Evolutionary conservation across 2,329 filamentous ascomycete genomes (phyloP).

Genomic region (Fusarium nurragi): DNA sequence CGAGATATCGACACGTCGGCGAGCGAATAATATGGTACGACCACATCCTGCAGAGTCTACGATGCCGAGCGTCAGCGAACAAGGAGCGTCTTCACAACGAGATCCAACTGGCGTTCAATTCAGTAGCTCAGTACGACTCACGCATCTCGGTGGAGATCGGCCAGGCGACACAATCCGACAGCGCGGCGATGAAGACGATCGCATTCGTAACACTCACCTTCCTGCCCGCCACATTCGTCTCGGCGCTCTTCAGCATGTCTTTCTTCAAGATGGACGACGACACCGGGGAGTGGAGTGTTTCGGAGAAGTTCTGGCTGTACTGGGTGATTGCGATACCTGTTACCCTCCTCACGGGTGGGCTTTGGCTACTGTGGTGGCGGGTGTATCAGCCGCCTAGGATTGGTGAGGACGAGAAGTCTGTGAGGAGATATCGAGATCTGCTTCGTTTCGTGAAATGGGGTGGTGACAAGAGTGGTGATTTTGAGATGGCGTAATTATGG

Average conservation of each 20-base stretch:
- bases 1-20: slow-evolving; percentile 38
- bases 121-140: slow-evolving; percentile 54
- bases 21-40: slow-evolving; percentile 48
- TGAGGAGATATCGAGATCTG: neutral
- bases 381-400: neutral
- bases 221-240: slow-evolving; percentile 62
- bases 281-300: slow-evolving; percentile 42
- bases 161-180: slow-evolving; percentile 55
- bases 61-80: slow-evolving; percentile 51
- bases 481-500: neutral
- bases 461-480: neutral
- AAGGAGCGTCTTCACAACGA: slow-evolving; percentile 61
- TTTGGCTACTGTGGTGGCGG: slow-evolving; percentile 37
- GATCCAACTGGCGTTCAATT: slow-evolving; percentile 63
- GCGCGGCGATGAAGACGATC: slow-evolving; percentile 61
- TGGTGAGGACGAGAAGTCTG: slow-evolving; percentile 13
- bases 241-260: slow-evolving; percentile 57
- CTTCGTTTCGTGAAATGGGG: neutral
- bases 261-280: slow-evolving; percentile 52
- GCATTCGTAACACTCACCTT: slow-evolving; percentile 60
- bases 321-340: slow-evolving; percentile 48
- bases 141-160: slow-evolving; percentile 52
- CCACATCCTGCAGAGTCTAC: slow-evolving; percentile 49
- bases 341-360: slow-evolving; percentile 32
- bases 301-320: slow-evolving; percentile 50